Conservation (phyloP, 2,329 filamentous ascomycete species). For the Metarhizium album region DNA sequence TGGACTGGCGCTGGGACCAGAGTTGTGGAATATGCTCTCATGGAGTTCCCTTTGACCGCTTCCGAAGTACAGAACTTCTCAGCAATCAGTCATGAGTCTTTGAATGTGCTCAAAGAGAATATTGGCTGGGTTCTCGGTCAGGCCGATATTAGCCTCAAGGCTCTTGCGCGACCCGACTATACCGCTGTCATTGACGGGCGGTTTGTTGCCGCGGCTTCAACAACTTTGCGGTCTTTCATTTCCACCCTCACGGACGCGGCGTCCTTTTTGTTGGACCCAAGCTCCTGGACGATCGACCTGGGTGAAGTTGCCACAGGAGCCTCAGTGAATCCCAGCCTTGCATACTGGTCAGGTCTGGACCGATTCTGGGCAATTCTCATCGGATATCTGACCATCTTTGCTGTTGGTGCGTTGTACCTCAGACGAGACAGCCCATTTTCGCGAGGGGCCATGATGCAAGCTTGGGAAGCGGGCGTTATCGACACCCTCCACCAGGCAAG, state of each 20-base stretch:
- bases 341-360: constrained; percentile 57
- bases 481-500: constrained; percentile 87
- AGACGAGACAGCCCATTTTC: constrained; percentile 61
- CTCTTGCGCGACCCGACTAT: constrained; percentile 35
- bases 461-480: constrained; percentile 66
- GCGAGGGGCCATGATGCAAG: constrained; percentile 40
- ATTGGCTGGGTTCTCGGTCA: constrained; percentile 30
- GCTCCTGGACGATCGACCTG: constrained; percentile 49
- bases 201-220: constrained; percentile 5
- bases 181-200: constrained; percentile 6
- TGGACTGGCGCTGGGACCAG: constrained; percentile 33
- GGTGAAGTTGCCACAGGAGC: constrained; percentile 28
- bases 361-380: constrained; percentile 61
- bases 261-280: constrained; percentile 31
- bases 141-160: constrained; percentile 26
- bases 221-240: constrained; percentile 6
- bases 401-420: constrained; percentile 69
- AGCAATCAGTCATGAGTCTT: constrained; percentile 60
- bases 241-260: constrained; percentile 12
- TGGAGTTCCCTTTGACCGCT: constrained; percentile 39
- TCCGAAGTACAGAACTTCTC: constrained; percentile 68
- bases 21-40: constrained; percentile 37
- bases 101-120: constrained; percentile 48
- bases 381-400: constrained; percentile 69
- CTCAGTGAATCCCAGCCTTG: constrained; percentile 44